Percentiles rank a stretch among this genome's conserved stretches.
Evolutionary conservation across 148 eudicot genomes (phyloP).

Genomic region (Vaccinium macrocarpon): DNA sequence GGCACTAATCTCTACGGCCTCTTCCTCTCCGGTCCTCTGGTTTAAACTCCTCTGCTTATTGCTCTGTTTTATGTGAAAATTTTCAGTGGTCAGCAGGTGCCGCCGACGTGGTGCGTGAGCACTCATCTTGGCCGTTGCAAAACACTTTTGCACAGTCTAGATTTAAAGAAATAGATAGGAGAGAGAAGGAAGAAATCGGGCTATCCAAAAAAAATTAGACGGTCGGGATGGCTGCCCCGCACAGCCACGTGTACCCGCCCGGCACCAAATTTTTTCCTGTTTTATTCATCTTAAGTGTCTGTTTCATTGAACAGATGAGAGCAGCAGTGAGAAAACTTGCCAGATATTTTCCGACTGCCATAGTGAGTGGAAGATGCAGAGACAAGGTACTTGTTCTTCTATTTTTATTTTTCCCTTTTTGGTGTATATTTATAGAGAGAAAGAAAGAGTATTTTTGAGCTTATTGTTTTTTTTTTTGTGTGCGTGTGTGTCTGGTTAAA

Average conservation of each 20-base stretch:
- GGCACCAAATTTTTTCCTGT: neutral
- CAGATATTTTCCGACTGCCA: neutral
- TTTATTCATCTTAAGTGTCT: neutral
- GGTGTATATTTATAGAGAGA: neutral
- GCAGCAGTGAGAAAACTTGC: neutral
- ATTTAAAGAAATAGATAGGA: too few relatives aligned
- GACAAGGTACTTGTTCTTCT: neutral
- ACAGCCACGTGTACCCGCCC: too few relatives aligned
- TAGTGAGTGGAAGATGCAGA: slow-evolving; percentile 4
- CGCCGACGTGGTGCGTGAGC: too few relatives aligned
- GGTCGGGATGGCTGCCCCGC: too few relatives aligned
- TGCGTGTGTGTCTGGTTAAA: too few relatives aligned
- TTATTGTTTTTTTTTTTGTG: neutral
- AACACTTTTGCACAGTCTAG: too few relatives aligned
- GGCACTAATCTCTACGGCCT: too few relatives aligned
- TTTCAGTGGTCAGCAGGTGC: too few relatives aligned
- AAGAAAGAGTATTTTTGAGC: neutral
- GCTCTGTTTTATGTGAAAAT: neutral
- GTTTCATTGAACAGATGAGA: neutral
- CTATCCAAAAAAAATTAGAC: too few relatives aligned
- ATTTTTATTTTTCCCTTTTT: neutral
- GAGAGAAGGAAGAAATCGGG: too few relatives aligned
- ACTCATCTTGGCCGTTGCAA: too few relatives aligned
- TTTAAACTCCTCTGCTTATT: neutral
- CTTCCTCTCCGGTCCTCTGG: neutral